Evolutionary conservation across 345 rosid species (phyloP).

Genomic region (Moricandia arvensis): DNA sequence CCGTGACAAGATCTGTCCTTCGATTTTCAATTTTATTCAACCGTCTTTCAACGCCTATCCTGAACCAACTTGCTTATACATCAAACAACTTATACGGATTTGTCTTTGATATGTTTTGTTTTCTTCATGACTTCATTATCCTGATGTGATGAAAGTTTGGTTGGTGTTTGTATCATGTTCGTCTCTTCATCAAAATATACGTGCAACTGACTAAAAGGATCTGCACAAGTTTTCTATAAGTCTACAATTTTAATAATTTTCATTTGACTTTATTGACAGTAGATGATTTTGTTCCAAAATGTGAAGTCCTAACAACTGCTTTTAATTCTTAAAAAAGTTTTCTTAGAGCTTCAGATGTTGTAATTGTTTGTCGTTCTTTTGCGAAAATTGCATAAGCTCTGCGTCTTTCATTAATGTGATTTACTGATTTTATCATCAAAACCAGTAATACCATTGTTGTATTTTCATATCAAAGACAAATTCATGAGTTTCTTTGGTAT

Average conservation of each 20-base stretch:
- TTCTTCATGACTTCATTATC: slow-evolving; percentile 3
- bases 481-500: too few species aligned
- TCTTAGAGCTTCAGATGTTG: neutral
- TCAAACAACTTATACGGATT: slow-evolving; percentile 29
- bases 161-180: slow-evolving; percentile 16
- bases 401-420: neutral
- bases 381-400: neutral
- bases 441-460: too few species aligned
- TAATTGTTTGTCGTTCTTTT: neutral
- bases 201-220: neutral
- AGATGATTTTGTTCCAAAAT: neutral
- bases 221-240: neutral
- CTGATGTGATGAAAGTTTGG: slow-evolving; percentile 18
- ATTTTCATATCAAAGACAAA: too few species aligned
- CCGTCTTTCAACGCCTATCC: slow-evolving; percentile 30
- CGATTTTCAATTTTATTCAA: slow-evolving; percentile 9
- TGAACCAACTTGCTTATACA: slow-evolving; percentile 22
- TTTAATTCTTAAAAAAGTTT: neutral
- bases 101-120: slow-evolving; percentile 27
- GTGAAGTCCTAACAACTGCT: neutral
- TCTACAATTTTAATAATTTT: neutral
- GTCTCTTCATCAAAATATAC: slow-evolving; percentile 6
- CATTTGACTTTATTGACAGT: neutral
- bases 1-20: slow-evolving; percentile 17
- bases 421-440: neutral